These are phyloP conservation scores for Nectriaceae sp. DNA, from an alignment of 2,329 filamentous ascomycete species.

Conservation along the genomic window DNA sequence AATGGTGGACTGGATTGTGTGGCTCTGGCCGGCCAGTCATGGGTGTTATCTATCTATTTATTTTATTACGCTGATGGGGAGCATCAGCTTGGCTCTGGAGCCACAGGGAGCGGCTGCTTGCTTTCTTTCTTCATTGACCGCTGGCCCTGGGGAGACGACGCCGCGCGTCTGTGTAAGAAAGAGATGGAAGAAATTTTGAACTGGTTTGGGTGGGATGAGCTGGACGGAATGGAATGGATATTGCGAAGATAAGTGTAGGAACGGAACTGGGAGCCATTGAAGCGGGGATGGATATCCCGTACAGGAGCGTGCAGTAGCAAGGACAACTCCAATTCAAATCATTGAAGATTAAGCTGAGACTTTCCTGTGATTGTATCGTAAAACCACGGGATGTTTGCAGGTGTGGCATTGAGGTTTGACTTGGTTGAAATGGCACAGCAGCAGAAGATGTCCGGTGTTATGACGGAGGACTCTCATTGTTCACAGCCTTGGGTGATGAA, in stretches of 20 bases:
- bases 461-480: too few relatives aligned
- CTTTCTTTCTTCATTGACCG: slow-evolving; percentile 13
- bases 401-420: too few relatives aligned
- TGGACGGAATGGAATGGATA: slow-evolving; percentile 11
- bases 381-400: too few relatives aligned
- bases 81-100: slow-evolving; percentile 7
- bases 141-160: slow-evolving; percentile 20
- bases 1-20: slow-evolving; percentile 21
- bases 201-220: slow-evolving; percentile 10
- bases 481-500: too few relatives aligned
- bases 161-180: slow-evolving; percentile 10
- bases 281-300: slow-evolving; percentile 4
- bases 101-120: slow-evolving; percentile 14
- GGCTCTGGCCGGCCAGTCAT: slow-evolving; percentile 15
- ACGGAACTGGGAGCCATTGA: slow-evolving; percentile 2
- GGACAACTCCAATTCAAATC: slow-evolving; percentile 29
- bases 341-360: background rate
- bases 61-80: slow-evolving; percentile 12
- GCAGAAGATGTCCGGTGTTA: too few relatives aligned
- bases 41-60: slow-evolving; percentile 12
- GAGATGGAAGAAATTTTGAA: slow-evolving; percentile 10
- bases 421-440: too few relatives aligned
- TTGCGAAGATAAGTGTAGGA: slow-evolving; percentile 10
- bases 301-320: too few relatives aligned
- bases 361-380: background rate